Conservation (phyloP, 495 filamentous ascomycete genomes). For the Jackrogersella multiformis region DNA sequence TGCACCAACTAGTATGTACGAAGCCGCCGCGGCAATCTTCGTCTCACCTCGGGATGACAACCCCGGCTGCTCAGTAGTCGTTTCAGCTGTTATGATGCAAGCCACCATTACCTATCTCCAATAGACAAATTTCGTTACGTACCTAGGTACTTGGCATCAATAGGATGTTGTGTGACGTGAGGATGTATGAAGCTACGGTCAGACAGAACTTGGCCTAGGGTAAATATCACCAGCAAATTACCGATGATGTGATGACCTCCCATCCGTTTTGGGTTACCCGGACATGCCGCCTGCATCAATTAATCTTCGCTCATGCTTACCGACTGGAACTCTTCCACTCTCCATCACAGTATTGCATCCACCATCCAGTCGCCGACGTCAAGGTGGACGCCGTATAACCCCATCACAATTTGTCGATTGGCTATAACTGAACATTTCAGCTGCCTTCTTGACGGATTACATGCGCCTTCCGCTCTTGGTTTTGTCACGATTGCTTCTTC, state of each 20-base stretch:
- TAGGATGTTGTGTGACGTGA: conserved; percentile 15
- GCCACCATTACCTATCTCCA: conserved; percentile 5
- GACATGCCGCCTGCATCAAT: conserved; percentile 17
- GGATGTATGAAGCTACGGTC: background rate
- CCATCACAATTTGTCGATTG: conserved; percentile 17
- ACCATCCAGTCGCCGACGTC: conserved; percentile 3
- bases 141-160: background rate
- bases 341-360: background rate
- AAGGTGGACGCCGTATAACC: background rate
- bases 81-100: conserved; percentile 11
- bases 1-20: background rate
- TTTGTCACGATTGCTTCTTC: background rate
- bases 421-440: background rate
- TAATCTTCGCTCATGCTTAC: background rate
- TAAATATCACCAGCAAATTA: conserved; percentile 12
- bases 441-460: background rate
- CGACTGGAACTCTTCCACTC: background rate
- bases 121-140: no score
- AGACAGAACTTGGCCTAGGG: background rate
- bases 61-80: background rate
- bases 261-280: background rate
- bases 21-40: background rate
- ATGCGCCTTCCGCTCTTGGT: conserved; percentile 7
- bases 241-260: conserved; percentile 13
- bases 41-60: conserved; percentile 1